Percentiles rank a stretch among this genome's conserved stretches.
These are phyloP conservation scores for Globisporangium yorkense DNA, from an alignment of 352 stramenopile species.

Conservation along the genomic window DNA sequence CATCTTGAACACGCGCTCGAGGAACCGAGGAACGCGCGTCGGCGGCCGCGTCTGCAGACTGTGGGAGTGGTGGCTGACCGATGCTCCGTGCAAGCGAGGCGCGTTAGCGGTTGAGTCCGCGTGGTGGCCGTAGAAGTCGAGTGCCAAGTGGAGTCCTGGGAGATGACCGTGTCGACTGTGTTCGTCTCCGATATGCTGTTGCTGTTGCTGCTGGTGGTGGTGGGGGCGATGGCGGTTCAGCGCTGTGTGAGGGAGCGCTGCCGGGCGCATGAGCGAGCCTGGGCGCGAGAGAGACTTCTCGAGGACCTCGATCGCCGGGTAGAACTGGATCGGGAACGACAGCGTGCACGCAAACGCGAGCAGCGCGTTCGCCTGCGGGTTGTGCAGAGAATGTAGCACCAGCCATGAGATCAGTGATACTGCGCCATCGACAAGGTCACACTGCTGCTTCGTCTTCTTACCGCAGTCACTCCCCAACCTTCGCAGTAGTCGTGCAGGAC, in stretches of 20 bases:
- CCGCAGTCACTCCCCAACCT: conserved; percentile 57
- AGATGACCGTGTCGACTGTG: background rate
- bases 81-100: background rate
- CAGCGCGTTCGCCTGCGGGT: conserved; percentile 47
- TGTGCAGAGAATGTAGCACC: conserved; percentile 1
- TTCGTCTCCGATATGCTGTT: background rate
- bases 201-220: background rate
- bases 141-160: background rate
- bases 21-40: conserved; percentile 11
- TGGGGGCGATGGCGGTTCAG: conserved; percentile 4
- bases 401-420: background rate
- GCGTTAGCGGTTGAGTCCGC: background rate
- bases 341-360: conserved; percentile 69
- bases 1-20: conserved; percentile 42
- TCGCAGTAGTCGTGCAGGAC: conserved; percentile 69
- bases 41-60: background rate
- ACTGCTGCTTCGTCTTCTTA: conserved; percentile 9
- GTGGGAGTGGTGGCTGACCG: background rate
- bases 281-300: conserved; percentile 52
- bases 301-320: conserved; percentile 66
- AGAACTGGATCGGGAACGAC: conserved; percentile 81
- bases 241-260: conserved; percentile 20
- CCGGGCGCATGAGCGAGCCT: conserved; percentile 31
- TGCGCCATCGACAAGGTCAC: too few relatives aligned
- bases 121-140: background rate